These are phyloP conservation scores for Chalciporus pseudorubinellus DNA, from an alignment of 768 basidiomycete species.

Conservation along the genomic window DNA sequence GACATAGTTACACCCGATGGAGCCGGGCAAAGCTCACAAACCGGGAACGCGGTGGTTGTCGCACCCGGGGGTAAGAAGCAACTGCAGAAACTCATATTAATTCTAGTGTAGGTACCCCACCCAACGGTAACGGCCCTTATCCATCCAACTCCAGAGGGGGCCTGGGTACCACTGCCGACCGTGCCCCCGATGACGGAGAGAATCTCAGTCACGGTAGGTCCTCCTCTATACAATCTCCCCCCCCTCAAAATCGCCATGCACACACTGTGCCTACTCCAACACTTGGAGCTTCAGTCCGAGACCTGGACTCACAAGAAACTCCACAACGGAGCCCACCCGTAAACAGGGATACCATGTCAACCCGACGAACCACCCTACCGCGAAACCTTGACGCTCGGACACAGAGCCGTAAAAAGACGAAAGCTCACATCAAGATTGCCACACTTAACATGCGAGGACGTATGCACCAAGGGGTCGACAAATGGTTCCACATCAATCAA, in stretches of 20 bases:
- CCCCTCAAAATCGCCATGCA: background rate
- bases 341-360: no score
- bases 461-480: background rate
- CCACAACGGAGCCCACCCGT: no score
- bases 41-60: background rate
- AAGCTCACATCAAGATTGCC: slow-evolving; percentile 3
- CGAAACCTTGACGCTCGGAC: no score
- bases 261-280: background rate
- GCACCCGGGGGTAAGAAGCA: background rate
- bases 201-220: background rate
- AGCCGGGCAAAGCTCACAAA: background rate
- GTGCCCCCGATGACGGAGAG: background rate
- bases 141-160: background rate
- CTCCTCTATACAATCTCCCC: background rate
- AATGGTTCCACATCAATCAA: slow-evolving; percentile 19
- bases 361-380: no score
- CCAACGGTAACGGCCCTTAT: background rate
- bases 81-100: background rate
- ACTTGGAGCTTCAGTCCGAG: no score
- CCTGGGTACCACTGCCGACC: background rate
- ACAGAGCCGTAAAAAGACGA: background rate
- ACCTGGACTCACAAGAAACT: no score
- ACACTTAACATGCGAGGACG: slow-evolving; percentile 19
- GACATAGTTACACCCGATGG: background rate
- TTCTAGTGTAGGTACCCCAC: background rate